Conservation (phyloP, 169 alveolate species). For the Eimeria maxima region DNA sequence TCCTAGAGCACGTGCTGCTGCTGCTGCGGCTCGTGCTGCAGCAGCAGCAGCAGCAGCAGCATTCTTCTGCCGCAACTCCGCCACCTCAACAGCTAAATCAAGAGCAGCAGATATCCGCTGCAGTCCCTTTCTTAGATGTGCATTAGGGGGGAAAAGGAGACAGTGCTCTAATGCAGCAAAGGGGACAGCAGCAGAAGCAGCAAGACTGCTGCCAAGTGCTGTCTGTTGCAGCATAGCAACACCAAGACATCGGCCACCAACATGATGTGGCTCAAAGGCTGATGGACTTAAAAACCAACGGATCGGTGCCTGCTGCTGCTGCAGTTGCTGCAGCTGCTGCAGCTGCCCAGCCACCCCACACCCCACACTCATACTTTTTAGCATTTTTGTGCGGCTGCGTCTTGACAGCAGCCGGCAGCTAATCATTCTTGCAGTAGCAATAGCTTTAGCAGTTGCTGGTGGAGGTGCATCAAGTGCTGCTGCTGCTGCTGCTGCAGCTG, state of each 20-base stretch:
- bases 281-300: conserved; percentile 63
- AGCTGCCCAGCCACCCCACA: neutral
- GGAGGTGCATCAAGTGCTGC: conserved; percentile 81
- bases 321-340: conserved; percentile 33
- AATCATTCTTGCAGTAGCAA: conserved; percentile 50
- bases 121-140: neutral
- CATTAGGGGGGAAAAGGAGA: conserved; percentile 49
- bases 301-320: neutral
- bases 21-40: conserved; percentile 80
- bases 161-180: conserved; percentile 59
- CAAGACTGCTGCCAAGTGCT: conserved; percentile 9
- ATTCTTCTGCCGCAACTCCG: conserved; percentile 62
- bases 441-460: conserved; percentile 66
- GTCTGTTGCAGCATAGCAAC: conserved; percentile 80
- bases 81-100: conserved; percentile 65
- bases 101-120: conserved; percentile 60
- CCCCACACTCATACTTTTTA: neutral
- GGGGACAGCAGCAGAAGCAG: conserved; percentile 79
- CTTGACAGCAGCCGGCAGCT: conserved; percentile 46
- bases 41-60: conserved; percentile 81
- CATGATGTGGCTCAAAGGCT: conserved; percentile 72
- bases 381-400: neutral
- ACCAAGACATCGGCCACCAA: conserved; percentile 64
- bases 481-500: conserved; percentile 77
- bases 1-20: conserved; percentile 48